Evolutionary conservation across 1,284 basidiomycete genomes (phyloP).

Genomic region (Tilletia indica): DNA sequence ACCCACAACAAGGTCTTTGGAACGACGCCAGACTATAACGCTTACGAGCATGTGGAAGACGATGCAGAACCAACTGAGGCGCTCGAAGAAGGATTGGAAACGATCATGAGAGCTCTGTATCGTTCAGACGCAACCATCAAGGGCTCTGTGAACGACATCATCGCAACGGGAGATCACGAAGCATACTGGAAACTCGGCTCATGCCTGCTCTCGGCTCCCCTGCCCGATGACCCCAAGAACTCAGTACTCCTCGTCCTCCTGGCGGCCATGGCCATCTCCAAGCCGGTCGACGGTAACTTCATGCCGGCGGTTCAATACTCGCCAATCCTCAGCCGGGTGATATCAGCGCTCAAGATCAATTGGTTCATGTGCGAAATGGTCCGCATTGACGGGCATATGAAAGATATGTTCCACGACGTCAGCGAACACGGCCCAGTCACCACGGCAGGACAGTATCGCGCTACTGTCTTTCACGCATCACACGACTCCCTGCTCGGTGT

Average conservation of each 20-base stretch:
- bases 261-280: background rate
- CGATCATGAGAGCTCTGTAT: background rate
- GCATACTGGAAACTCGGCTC: too few species aligned
- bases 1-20: background rate
- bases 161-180: too few species aligned
- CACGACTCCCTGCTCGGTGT: background rate
- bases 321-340: background rate
- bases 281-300: background rate
- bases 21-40: background rate
- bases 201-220: background rate
- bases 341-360: background rate
- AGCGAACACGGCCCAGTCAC: too few species aligned
- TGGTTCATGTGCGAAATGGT: background rate
- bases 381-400: background rate
- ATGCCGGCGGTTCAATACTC: background rate
- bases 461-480: too few species aligned
- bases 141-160: background rate
- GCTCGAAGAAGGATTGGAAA: background rate
- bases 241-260: background rate
- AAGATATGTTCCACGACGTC: too few species aligned
- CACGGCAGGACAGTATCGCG: too few species aligned
- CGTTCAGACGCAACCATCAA: background rate
- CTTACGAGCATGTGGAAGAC: background rate
- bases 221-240: background rate
- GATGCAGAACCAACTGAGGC: too few species aligned